phyloP scores from a whole-genome alignment of 768 basidiomycete species.

The Trametes villosa region DNA sequence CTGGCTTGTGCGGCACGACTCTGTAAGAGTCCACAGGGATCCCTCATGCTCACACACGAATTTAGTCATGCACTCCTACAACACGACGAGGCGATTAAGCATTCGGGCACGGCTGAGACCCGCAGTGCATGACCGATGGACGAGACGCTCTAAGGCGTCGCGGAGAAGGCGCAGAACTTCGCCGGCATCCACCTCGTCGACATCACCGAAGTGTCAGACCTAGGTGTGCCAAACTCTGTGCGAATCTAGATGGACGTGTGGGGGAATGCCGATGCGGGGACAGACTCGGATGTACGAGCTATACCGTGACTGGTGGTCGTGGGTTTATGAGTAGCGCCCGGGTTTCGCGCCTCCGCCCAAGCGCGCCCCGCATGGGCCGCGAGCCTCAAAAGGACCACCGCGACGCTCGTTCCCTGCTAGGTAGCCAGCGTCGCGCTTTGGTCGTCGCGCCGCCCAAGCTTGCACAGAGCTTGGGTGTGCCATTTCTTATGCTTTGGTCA shows the following conservation, averaged over 20 bases:
- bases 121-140: slow-evolving; percentile 99
- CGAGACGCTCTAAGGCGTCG: slow-evolving; percentile 89
- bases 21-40: too few relatives aligned
- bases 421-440: not conserved
- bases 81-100: slow-evolving; percentile 98
- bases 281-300: slow-evolving; percentile 95
- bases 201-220: slow-evolving; percentile 96
- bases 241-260: too few relatives aligned
- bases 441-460: not conserved
- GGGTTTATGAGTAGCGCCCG: not conserved
- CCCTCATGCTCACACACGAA: too few relatives aligned
- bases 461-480: not conserved
- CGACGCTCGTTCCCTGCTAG: too few relatives aligned
- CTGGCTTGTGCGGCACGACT: too few relatives aligned
- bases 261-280: not conserved
- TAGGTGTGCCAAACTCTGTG: slow-evolving; percentile 70
- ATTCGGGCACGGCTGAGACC: slow-evolving; percentile 93
- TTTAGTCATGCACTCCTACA: too few relatives aligned
- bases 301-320: too few relatives aligned
- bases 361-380: not conserved
- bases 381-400: too few relatives aligned
- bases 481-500: not conserved
- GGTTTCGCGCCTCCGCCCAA: not conserved
- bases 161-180: slow-evolving; percentile 98
- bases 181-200: slow-evolving; percentile 95